Evolutionary conservation across 129 eudicot species (phyloP).

Genomic region (Artemisia argyi): DNA sequence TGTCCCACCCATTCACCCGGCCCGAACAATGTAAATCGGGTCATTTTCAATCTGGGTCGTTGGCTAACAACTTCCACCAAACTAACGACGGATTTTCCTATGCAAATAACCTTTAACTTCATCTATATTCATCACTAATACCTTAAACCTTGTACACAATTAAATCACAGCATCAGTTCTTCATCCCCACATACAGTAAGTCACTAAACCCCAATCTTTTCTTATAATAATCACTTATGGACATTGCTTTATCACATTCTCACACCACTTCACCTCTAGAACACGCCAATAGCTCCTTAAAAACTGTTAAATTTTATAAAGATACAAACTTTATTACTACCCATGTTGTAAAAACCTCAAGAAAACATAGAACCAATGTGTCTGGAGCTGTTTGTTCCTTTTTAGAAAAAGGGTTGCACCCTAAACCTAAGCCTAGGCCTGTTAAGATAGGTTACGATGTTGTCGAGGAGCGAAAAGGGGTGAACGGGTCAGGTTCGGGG

Average conservation of each 20-base stretch:
- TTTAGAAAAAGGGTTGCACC: constrained; percentile 47
- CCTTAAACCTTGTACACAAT: background rate
- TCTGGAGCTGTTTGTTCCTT: constrained; percentile 39
- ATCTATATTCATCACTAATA: background rate
- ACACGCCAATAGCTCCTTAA: constrained; percentile 21
- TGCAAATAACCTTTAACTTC: constrained; percentile 4
- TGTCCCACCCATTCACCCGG: too few relatives aligned
- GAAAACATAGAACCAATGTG: constrained; percentile 29
- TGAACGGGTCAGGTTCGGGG: constrained; percentile 19
- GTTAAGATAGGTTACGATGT: constrained; percentile 24
- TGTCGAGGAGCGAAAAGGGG: constrained; percentile 10
- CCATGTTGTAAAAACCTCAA: constrained; percentile 13
- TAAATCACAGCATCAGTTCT: background rate
- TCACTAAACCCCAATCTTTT: constrained; percentile 6
- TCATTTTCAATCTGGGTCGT: background rate
- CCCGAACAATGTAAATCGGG: background rate
- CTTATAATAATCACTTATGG: constrained; percentile 36
- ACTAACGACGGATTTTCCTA: constrained; percentile 35
- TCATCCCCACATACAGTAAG: constrained; percentile 19
- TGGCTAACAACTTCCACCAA: constrained; percentile 34
- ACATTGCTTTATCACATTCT: constrained; percentile 37
- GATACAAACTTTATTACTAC: too few relatives aligned
- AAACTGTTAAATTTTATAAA: constrained; percentile 15
- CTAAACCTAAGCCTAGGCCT: constrained; percentile 57
- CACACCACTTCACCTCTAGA: constrained; percentile 37